These are phyloP conservation scores for Eucalyptus albens DNA, from an alignment of 345 rosid species.

Conservation along the genomic window DNA sequence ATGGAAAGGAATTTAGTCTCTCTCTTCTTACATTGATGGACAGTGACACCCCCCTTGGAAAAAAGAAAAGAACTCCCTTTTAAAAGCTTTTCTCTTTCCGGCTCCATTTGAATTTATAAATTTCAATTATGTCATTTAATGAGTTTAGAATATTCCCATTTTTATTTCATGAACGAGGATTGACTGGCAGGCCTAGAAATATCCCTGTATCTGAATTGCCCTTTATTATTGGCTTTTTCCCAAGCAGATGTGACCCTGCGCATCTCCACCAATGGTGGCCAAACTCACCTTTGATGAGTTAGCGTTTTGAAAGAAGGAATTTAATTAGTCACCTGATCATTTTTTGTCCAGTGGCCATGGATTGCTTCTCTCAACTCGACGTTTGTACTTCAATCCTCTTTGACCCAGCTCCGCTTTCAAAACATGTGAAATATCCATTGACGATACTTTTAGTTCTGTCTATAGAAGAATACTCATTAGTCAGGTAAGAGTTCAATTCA, in stretches of 20 bases:
- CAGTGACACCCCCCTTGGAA: slow-evolving; percentile 5
- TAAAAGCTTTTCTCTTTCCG: slow-evolving; percentile 2
- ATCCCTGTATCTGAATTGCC: not conserved
- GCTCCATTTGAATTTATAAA: not conserved
- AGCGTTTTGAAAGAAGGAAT: not conserved
- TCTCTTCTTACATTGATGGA: slow-evolving; percentile 13
- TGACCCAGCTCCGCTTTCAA: not conserved
- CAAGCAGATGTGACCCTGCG: not conserved
- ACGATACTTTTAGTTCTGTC: not conserved
- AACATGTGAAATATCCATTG: not conserved
- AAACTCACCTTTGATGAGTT: not conserved
- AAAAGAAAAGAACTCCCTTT: not conserved
- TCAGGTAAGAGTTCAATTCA: not conserved
- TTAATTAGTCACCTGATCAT: not conserved
- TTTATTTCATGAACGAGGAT: slow-evolving; percentile 16
- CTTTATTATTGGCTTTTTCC: not conserved
- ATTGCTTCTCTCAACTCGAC: not conserved
- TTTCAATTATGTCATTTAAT: not conserved
- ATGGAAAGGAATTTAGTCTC: slow-evolving; percentile 22
- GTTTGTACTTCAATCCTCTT: not conserved
- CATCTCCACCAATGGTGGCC: not conserved
- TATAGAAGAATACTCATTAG: not conserved
- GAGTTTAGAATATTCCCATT: slow-evolving; percentile 14
- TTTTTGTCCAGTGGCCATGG: not conserved
- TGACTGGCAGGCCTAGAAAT: slow-evolving; percentile 10